phyloP scores from a whole-genome alignment of 2,329 filamentous ascomycete genomes.

The Emergomyces pasteurianus region DNA sequence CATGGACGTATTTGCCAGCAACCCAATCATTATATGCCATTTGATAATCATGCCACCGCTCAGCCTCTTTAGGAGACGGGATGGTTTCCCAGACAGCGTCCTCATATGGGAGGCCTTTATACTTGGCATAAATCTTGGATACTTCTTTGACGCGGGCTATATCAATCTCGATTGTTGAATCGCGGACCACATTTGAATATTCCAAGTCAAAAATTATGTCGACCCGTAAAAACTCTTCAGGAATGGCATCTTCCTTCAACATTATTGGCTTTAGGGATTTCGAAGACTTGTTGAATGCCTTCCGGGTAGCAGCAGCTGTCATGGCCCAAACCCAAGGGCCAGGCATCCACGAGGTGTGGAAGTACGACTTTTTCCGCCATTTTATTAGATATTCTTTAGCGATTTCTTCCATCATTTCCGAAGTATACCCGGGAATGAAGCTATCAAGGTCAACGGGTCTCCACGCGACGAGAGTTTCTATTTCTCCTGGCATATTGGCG shows the following conservation, averaged over 20 bases:
- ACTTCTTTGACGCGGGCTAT: slow-evolving; percentile 61
- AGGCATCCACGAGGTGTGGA: slow-evolving; percentile 73
- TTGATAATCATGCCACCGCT: slow-evolving; percentile 67
- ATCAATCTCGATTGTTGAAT: slow-evolving; percentile 56
- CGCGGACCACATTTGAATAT: slow-evolving; percentile 46
- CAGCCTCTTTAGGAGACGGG: slow-evolving; percentile 48
- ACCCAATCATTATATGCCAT: slow-evolving; percentile 80
- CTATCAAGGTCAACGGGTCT: slow-evolving; percentile 52
- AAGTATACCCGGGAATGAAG: slow-evolving; percentile 42
- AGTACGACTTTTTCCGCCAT: slow-evolving; percentile 72
- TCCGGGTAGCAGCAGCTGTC: slow-evolving; percentile 51
- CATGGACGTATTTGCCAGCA: slow-evolving; percentile 60
- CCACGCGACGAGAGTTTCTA: slow-evolving; percentile 79
- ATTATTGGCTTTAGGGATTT: slow-evolving; percentile 53
- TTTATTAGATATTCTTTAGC: slow-evolving; percentile 89
- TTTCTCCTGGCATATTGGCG: slow-evolving; percentile 49
- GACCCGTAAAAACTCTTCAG: slow-evolving; percentile 70
- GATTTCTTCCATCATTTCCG: slow-evolving; percentile 53
- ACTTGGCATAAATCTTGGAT: slow-evolving; percentile 69
- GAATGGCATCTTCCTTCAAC: slow-evolving; percentile 65
- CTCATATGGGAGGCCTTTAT: slow-evolving; percentile 82
- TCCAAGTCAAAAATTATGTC: slow-evolving; percentile 83
- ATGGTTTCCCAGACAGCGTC: slow-evolving; percentile 83
- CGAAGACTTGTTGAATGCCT: slow-evolving; percentile 61
- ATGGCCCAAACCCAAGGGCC: slow-evolving; percentile 80